Base-by-base conservation (phyloP, 495 filamentous ascomycete species). In the Penicillium macrosclerotiorum region DNA sequence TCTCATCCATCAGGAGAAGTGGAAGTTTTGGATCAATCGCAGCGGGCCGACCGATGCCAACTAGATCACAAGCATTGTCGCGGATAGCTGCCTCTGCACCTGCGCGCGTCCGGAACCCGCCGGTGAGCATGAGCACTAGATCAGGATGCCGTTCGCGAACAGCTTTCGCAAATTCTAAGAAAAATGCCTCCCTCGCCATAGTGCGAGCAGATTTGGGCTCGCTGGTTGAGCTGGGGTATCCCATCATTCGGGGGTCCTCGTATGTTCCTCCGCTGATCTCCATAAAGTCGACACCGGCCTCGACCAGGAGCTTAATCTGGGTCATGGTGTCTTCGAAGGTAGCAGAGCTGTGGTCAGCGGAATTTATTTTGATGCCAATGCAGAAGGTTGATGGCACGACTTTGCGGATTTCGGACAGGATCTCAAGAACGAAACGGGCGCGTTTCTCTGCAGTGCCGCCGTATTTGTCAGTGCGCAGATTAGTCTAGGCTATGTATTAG, bases 281-380 rank as follows among this genome's bases (percentile, higher is more conserved):
- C 33, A 85, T 54, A 57, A 84, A 84, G 62, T 85, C 80, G 9
- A 84, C 67, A 0, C 77, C 76, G 3, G 75, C 78, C 1, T 69
- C 63, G 6, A 61, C 60, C 11, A 85, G 70, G 8, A 79, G 63
- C 9, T 55, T 40, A 39, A 83, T 67, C 59, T 83, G 81, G 12
- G 67, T 67, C 53, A 84, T 67, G 26, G 65, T 72, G 13, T 72
- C 73, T 49, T 72, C 68, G 37, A 80, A 55, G 34, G 63, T 68
- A 6, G 66, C 51, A 4, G 57, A 62, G 59, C 67, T 68, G 59
- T 72, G 69, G 45, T 85, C 82, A 1, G 73, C 78, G 5, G 78
- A 81, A 58, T 84, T 85, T 24, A 85, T 49, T 59, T 85, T 85
- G 32, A 84, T 71, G 12, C 80, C 80, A 29, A 85, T 70, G 35